Evolutionary conservation across 2,329 filamentous ascomycete genomes (phyloP), one percentile per base, ranked within the genome.

Genomic region (Penicillium polonicum): DNA sequence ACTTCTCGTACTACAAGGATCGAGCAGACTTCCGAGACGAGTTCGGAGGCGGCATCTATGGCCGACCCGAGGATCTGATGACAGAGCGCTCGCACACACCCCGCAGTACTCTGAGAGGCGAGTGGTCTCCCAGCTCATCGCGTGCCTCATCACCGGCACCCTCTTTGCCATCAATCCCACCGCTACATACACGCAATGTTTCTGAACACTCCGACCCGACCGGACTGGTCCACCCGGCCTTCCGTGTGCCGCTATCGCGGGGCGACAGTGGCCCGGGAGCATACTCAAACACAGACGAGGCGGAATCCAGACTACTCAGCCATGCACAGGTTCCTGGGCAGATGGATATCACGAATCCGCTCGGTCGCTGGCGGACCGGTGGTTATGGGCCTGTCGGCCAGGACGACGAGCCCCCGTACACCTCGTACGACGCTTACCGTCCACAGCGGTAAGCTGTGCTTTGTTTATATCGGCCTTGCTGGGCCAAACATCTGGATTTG

Each of bases 1-100:
- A 96, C 72, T 96, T 95, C 71, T 87, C 91, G 60, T 93, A 91
- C 76, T 97, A 88, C 81, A 97, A 96, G 76, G 88, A 96, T 73
- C 83, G 91, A 1, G 84, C 90, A 2, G 93, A 97, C 65, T 97
- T 97, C 75, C 86, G 87, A 1, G 88, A 92, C 12, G 90, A 94
- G 54, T 89, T 92, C 64, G 91, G 91, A n/a, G 92, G 89, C 5
- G 89, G 89, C 23, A 76, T 80, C 55, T 79, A 79, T 57, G 77
- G 78, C 48, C 69, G 75, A 7, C 73, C 77, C 9, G 76, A 78
- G 12, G 78, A 80, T 60, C 62, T 79, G 21, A 76, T 80, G 48
- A 75, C 72, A 17, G 76, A 79, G 53, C 73, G 78, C 19, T 78
- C 76, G 12, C 72, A 75, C 4, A 80, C 78, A 2, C 77, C 77